phyloP scores from a whole-genome alignment of 192 early-diverging fungal species.

The Ramicandelaber brevisporus region DNA sequence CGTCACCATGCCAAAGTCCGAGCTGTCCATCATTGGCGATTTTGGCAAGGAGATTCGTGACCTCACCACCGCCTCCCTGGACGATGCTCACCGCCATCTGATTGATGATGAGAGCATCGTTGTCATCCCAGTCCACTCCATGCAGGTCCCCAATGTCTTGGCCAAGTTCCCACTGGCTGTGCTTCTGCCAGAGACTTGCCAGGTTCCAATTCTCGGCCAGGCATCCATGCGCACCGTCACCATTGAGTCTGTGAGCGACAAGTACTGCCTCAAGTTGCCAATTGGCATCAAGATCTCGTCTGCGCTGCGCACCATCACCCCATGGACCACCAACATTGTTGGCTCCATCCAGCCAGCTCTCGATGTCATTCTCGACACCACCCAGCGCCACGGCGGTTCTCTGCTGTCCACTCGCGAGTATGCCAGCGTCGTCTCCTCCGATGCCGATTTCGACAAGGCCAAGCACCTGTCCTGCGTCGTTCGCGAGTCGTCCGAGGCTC shows the following conservation, averaged over 20 bases:
- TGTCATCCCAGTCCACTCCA: slow-evolving; percentile 28
- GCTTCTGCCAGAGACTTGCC: slow-evolving; percentile 11
- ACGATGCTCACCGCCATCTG: slow-evolving; percentile 4
- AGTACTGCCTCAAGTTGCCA: slow-evolving; percentile 22
- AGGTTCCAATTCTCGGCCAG: slow-evolving; percentile 19
- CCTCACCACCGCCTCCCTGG: slow-evolving; percentile 4
- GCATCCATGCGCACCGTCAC: slow-evolving; percentile 32
- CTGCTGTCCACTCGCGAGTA: slow-evolving; percentile 24
- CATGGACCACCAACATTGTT: slow-evolving; percentile 28
- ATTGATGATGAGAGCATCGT: slow-evolving; percentile 8
- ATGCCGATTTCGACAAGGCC: slow-evolving; percentile 25
- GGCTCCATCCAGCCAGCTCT: slow-evolving; percentile 20
- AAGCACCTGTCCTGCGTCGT: slow-evolving; percentile 32
- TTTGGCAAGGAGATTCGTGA: slow-evolving; percentile 14
- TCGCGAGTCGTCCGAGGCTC: slow-evolving; percentile 19
- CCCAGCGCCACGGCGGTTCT: too few relatives aligned
- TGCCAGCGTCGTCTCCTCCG: slow-evolving; percentile 17
- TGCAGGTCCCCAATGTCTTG: slow-evolving; percentile 30
- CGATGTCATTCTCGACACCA: slow-evolving; percentile 14
- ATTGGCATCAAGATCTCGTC: slow-evolving; percentile 36
- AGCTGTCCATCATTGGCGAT: slow-evolving; percentile 18
- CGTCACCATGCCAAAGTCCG: slow-evolving; percentile 17
- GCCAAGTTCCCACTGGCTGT: slow-evolving; percentile 15
- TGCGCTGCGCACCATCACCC: slow-evolving; percentile 35
- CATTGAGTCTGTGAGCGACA: slow-evolving; percentile 19